Evolutionary conservation across 2,329 filamentous ascomycete genomes (phyloP).

Genomic region (Sporothrix curviconia): DNA sequence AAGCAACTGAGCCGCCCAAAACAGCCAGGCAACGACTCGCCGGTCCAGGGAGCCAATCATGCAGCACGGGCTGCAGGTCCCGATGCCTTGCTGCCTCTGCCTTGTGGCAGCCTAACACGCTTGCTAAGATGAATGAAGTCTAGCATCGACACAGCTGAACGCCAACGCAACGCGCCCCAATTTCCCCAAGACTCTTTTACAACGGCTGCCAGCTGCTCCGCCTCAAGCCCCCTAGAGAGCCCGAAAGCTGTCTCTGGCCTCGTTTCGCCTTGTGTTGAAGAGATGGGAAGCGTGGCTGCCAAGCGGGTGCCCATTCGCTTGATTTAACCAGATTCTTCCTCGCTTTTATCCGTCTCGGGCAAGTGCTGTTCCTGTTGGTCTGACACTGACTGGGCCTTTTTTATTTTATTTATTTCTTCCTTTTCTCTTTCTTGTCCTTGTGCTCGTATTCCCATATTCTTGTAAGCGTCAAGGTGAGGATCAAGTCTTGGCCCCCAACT

Average conservation of each 20-base stretch:
- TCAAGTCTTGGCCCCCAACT: not conserved
- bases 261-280: not conserved
- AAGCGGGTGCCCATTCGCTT: not conserved
- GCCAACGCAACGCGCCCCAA: not conserved
- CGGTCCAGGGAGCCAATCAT: not conserved
- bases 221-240: too few relatives aligned
- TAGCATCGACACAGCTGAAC: too few relatives aligned
- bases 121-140: not conserved
- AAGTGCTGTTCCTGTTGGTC: not conserved
- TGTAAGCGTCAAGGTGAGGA: too few relatives aligned
- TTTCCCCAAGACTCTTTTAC: not conserved
- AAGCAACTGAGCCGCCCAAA: too few relatives aligned
- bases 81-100: not conserved
- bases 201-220: too few relatives aligned
- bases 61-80: not conserved
- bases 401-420: not conserved
- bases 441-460: too few relatives aligned
- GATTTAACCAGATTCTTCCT: not conserved
- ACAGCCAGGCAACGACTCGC: not conserved
- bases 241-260: not conserved
- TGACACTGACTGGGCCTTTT: not conserved
- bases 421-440: not conserved
- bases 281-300: not conserved
- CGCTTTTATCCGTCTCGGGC: not conserved
- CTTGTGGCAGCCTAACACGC: conserved; percentile 3